Evolutionary conservation across 2,329 filamentous ascomycete species (phyloP).

Genomic region (Teratosphaeria gauchensis): DNA sequence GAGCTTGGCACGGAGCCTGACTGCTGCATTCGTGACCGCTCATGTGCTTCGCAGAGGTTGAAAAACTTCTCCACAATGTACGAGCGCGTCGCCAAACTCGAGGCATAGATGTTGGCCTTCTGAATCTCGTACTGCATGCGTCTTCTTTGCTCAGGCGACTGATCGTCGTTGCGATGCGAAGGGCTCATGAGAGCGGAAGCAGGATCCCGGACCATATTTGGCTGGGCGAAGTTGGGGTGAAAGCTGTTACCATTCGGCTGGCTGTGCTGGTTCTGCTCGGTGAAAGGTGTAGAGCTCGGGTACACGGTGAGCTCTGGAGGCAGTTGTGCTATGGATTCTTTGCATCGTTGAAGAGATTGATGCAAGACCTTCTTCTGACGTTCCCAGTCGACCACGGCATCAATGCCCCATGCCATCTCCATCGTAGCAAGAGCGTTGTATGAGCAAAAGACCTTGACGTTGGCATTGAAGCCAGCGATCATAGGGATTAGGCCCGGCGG

Average conservation of each 20-base stretch:
- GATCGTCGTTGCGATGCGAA: conserved; percentile 17
- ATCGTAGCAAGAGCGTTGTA: conserved; percentile 72
- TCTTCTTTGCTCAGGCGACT: conserved; percentile 30
- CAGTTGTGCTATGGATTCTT: conserved; percentile 56
- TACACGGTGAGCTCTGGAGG: conserved; percentile 59
- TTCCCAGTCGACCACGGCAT: conserved; percentile 63
- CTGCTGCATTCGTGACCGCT: conserved; percentile 29
- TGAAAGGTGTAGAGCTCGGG: conserved; percentile 29
- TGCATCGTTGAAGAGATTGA: conserved; percentile 60
- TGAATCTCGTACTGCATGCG: conserved; percentile 75
- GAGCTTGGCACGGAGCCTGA: conserved; percentile 29
- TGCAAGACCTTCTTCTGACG: conserved; percentile 66
- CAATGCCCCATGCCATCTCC: conserved; percentile 72
- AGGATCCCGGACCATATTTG: conserved; percentile 15
- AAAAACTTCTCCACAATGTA: conserved; percentile 84
- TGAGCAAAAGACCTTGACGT: conserved; percentile 66
- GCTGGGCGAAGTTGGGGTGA: conserved; percentile 15
- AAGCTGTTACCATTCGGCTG: conserved; percentile 13
- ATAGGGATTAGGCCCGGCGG: conserved; percentile 58
- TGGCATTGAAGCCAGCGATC: conserved; percentile 71
- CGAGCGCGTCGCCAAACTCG: conserved; percentile 69
- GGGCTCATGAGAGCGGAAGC: conserved; percentile 24
- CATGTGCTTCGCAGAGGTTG: conserved; percentile 58
- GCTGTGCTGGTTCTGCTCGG: conserved; percentile 11
- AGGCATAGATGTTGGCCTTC: conserved; percentile 81